These are phyloP conservation scores for Gyrodon lividus DNA, from an alignment of 768 basidiomycete genomes.

Conservation along the genomic window DNA sequence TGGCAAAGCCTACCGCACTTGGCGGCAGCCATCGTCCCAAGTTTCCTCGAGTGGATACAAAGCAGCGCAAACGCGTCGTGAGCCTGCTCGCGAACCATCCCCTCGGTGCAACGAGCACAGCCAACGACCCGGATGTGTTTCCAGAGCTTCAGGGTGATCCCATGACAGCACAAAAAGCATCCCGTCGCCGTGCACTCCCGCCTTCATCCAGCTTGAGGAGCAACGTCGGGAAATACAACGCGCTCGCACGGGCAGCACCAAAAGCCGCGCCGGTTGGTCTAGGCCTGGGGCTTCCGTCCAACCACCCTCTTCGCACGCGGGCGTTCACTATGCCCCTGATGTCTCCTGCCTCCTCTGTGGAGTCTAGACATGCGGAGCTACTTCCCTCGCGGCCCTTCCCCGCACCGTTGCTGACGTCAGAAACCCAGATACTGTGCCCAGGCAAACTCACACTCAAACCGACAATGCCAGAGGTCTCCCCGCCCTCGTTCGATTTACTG, in stretches of 20 bases:
- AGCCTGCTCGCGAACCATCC: conserved; percentile 23
- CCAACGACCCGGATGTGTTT: not conserved
- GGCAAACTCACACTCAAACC: conserved; percentile 8
- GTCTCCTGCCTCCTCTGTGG: not conserved
- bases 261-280: conserved; percentile 20
- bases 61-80: conserved; percentile 23
- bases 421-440: not conserved
- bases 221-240: conserved; percentile 1
- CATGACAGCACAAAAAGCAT: not conserved
- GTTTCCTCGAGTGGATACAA: conserved; percentile 25
- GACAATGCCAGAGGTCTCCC: conserved; percentile 14
- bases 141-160: not conserved
- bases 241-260: conserved; percentile 13
- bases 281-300: conserved; percentile 28
- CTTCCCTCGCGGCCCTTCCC: conserved; percentile 1
- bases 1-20: not conserved
- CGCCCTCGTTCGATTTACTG: conserved; percentile 19
- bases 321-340: conserved; percentile 19
- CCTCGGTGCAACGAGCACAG: not conserved
- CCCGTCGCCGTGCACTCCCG: not conserved
- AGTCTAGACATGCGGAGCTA: not conserved
- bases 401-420: not conserved
- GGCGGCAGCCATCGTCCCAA: conserved; percentile 9
- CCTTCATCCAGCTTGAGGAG: not conserved
- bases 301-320: conserved; percentile 18